Percentiles rank a stretch among this genome's conserved stretches.
Evolutionary conservation across 441 rosid genomes (phyloP).

Genomic region (Flueggea neowawraea): DNA sequence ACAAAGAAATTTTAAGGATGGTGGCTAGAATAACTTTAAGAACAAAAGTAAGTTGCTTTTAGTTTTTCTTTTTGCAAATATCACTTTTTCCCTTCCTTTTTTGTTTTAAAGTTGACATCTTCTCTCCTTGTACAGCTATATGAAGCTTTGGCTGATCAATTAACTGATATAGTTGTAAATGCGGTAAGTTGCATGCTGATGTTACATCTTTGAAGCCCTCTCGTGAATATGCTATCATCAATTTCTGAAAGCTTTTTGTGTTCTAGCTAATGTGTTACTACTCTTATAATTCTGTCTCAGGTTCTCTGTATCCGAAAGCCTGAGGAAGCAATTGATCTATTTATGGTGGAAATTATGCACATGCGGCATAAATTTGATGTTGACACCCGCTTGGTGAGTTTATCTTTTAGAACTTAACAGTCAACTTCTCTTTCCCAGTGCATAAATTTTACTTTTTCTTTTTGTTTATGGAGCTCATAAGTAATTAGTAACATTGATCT

Average conservation of each 20-base stretch:
- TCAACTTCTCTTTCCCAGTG: too few relatives aligned
- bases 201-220: too few relatives aligned
- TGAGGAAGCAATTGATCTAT: conserved; percentile 82
- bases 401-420: not conserved
- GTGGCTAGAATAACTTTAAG: conserved; percentile 91
- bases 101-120: conserved; percentile 4
- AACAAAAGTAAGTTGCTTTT: conserved; percentile 55
- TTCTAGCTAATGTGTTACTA: too few relatives aligned
- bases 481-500: too few relatives aligned
- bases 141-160: conserved; percentile 86
- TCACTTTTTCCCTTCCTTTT: not conserved
- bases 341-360: conserved; percentile 99
- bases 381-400: conserved; percentile 77
- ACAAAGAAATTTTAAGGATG: conserved; percentile 90
- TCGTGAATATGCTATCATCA: too few relatives aligned
- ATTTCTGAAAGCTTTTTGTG: too few relatives aligned
- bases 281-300: conserved; percentile 25
- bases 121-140: conserved; percentile 52
- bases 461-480: too few relatives aligned
- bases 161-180: conserved; percentile 84
- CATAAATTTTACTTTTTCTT: too few relatives aligned
- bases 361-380: conserved; percentile 98
- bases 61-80: not conserved
- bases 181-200: conserved; percentile 44
- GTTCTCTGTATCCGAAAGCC: conserved; percentile 88